phyloP scores from a whole-genome alignment of 1,284 basidiomycete species.

The Puccinia coronata region DNA sequence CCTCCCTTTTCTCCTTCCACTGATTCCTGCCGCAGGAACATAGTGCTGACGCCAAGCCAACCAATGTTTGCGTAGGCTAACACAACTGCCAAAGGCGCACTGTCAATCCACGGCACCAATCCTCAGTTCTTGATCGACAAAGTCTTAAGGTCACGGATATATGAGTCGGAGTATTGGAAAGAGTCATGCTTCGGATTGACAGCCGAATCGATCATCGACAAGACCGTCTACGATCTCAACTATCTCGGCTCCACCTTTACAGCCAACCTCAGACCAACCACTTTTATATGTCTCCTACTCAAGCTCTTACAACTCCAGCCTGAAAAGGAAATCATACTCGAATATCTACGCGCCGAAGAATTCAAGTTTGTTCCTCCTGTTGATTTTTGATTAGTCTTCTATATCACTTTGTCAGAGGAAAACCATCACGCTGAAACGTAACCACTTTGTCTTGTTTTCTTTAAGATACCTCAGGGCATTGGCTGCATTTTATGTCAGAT shows the following conservation, averaged over 20 bases:
- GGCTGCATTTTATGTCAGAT: slow-evolving; percentile 88
- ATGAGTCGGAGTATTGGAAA: slow-evolving; percentile 95
- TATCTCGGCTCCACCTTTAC: slow-evolving; percentile 85
- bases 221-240: slow-evolving; percentile 74
- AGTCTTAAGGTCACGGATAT: slow-evolving; percentile 91
- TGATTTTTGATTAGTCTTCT: slow-evolving; percentile 3
- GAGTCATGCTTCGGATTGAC: slow-evolving; percentile 86
- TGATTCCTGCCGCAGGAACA: no score
- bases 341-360: slow-evolving; percentile 91
- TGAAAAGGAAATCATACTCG: slow-evolving; percentile 90
- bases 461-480: slow-evolving; percentile 85
- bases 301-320: slow-evolving; percentile 97
- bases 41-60: no score
- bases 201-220: slow-evolving; percentile 89
- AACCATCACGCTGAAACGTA: not conserved
- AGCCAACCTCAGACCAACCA: slow-evolving; percentile 80
- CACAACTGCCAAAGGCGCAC: slow-evolving; percentile 77
- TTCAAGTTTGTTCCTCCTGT: slow-evolving; percentile 77
- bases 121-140: slow-evolving; percentile 98
- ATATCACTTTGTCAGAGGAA: not conserved
- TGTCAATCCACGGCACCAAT: slow-evolving; percentile 88
- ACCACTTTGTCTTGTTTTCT: not conserved
- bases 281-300: slow-evolving; percentile 84
- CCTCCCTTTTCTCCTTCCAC: no score
- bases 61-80: no score